These are phyloP conservation scores for Fereydounia khargensis DNA, from an alignment of 1,284 basidiomycete species.

Conservation along the genomic window DNA sequence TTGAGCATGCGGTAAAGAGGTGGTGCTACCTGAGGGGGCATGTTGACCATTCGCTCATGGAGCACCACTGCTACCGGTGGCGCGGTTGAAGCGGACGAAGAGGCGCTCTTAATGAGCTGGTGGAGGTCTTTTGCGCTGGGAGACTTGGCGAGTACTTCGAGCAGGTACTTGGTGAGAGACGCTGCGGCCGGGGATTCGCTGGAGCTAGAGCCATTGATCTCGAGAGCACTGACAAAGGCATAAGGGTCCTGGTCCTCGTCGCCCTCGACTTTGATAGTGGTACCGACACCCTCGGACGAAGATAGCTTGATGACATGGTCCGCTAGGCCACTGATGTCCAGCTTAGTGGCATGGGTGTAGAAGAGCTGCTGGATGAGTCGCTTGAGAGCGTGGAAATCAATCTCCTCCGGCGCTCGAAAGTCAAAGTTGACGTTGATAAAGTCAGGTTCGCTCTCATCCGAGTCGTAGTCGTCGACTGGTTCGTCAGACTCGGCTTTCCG, in stretches of 20 bases:
- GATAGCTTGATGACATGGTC: constrained; percentile 34
- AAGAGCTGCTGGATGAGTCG: constrained; percentile 53
- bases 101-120: constrained; percentile 21
- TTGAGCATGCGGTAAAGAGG: constrained; percentile 53
- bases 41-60: constrained; percentile 56
- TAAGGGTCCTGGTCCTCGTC: constrained; percentile 53
- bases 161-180: constrained; percentile 26
- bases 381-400: constrained; percentile 49
- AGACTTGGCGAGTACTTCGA: constrained; percentile 16
- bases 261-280: constrained; percentile 48
- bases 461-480: constrained; percentile 26
- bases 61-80: constrained; percentile 36
- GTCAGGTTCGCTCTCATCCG: constrained; percentile 28
- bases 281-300: constrained; percentile 34
- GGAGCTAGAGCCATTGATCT: constrained; percentile 13
- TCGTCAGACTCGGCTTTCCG: constrained; percentile 29
- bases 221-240: constrained; percentile 46
- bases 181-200: constrained; percentile 9
- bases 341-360: constrained; percentile 49
- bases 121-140: constrained; percentile 25
- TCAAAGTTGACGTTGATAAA: constrained; percentile 56
- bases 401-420: constrained; percentile 45
- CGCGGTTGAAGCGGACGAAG: constrained; percentile 16
- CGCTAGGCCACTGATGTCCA: constrained; percentile 38
- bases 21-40: constrained; percentile 45